Evolutionary conservation across 768 basidiomycete genomes (phyloP), one percentile per base, ranked within the genome.

Genomic region (Tubosaeta sp.): DNA sequence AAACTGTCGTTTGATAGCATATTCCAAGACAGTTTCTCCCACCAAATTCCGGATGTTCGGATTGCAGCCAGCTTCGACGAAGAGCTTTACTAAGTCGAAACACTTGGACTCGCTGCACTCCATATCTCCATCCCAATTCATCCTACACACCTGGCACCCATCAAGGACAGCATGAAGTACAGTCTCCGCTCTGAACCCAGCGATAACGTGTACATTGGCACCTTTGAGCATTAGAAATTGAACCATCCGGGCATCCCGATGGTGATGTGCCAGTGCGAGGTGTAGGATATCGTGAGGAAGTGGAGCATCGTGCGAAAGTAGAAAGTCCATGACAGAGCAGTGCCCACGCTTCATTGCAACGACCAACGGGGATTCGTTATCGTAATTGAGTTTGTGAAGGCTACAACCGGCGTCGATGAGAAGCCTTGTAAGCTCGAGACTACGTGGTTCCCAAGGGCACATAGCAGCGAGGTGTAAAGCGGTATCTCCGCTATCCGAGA

Each of bases 381-480:
- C 13, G 1, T 1, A 0, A 22, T 56, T 56, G 8, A 1, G 18
- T 3, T 16, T 13, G 2, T 14, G 2, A 7, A 18, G 46, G 9
- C 34, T 12, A 12, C 46, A 49, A 25, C 54, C 54, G 11, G 46
- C 55, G 6, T 43, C 30, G 7, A 56, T 2, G 1, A 56, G 54
- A 7, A 56, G 19, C 32, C 35, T 10, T 5, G 31, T 43, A 3
- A 49, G 24, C 24, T 42, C 48, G n/a, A 49, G 16, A 13, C 29
- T n/a, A 5, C 48, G 48, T 14, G 48, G 29, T 43, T 49, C 48
- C 48, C 40, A 49, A 35, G 40, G 18, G 4, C 29, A 49, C 24
- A 35, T 25, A 2, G n/a, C 40, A 16, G 31, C 41, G 3, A 49
- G 41, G 6, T 49, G 48, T 4, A 49, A 32, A 2, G 41, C 31